phyloP scores from a whole-genome alignment of 306 rosid genomes.

The Oemleria cerasiformis region DNA sequence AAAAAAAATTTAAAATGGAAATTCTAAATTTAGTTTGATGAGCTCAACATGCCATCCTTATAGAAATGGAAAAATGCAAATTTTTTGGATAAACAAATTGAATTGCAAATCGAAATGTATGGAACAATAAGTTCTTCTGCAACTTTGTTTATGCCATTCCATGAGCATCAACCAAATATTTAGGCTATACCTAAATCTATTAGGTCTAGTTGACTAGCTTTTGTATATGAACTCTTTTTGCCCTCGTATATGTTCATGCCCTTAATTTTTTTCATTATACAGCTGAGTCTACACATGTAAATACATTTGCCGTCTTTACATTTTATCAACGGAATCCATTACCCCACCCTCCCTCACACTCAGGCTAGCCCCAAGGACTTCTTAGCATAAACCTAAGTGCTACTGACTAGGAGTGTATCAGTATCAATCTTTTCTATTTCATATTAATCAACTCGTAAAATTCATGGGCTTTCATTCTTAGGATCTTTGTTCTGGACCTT shows the following conservation, averaged over 20 bases:
- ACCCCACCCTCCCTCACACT: too few relatives aligned
- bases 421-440: not conserved
- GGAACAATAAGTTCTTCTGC: not conserved
- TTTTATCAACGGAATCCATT: too few relatives aligned
- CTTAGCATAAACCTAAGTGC: not conserved
- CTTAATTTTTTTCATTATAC: not conserved
- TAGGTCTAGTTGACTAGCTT: not conserved
- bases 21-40: too few relatives aligned
- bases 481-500: not conserved
- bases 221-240: not conserved
- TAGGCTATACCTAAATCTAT: not conserved
- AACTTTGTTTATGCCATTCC: not conserved
- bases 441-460: not conserved
- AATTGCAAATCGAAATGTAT: not conserved
- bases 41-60: not conserved
- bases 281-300: not conserved
- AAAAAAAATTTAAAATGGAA: not conserved
- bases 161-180: not conserved
- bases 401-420: not conserved
- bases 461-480: not conserved
- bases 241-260: not conserved
- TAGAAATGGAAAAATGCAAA: not conserved
- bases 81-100: too few relatives aligned
- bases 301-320: not conserved
- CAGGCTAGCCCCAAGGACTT: too few relatives aligned